These are phyloP conservation scores for Papiliotrema nemorosa DNA, from an alignment of 1,284 basidiomycete species.

Conservation along the genomic window DNA sequence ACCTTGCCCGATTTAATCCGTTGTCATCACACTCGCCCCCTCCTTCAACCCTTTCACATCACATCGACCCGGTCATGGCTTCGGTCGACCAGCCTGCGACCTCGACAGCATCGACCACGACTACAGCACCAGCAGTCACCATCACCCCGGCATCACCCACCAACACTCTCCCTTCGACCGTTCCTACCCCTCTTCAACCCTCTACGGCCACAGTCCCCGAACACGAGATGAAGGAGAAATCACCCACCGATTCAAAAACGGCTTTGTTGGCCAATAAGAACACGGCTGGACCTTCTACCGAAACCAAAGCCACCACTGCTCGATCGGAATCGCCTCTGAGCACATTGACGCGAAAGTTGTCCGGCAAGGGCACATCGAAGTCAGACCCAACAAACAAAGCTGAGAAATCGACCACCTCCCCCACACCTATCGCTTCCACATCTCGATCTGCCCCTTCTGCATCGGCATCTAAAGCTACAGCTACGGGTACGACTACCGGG, in stretches of 20 bases:
- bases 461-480: constrained; percentile 2
- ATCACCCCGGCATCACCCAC: constrained; percentile 1
- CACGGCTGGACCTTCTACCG: background rate
- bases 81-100: background rate
- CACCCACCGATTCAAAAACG: constrained; percentile 11
- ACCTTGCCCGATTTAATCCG: no score
- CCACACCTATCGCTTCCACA: background rate
- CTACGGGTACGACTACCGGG: background rate
- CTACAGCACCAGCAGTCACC: background rate
- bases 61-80: background rate
- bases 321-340: background rate
- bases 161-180: background rate
- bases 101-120: background rate
- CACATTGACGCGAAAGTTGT: constrained; percentile 2
- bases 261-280: constrained; percentile 3
- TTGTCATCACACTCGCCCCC: no score
- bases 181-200: background rate
- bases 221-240: constrained; percentile 10
- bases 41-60: background rate
- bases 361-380: background rate
- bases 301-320: background rate
- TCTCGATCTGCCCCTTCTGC: constrained; percentile 2
- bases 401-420: background rate
- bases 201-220: background rate
- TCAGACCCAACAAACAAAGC: background rate